A percentile compares a stretch with the other conserved stretches of the same genome.
Evolutionary conservation across 306 rosid genomes (phyloP).

Genomic region (Prunus fruticosa): DNA sequence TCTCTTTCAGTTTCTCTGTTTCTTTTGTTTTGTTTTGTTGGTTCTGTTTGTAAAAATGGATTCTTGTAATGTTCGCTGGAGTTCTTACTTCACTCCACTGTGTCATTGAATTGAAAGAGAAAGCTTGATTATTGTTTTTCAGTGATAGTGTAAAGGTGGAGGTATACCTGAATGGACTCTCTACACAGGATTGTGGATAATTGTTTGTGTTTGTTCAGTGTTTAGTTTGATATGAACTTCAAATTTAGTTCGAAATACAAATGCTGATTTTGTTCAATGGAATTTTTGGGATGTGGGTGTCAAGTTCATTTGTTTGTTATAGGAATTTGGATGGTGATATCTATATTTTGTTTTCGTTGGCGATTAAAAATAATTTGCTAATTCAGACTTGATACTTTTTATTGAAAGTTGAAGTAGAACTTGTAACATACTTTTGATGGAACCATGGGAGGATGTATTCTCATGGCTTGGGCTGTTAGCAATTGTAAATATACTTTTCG

Average conservation of each 20-base stretch:
- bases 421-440: not conserved
- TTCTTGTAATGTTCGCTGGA: constrained; percentile 4
- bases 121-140: not conserved
- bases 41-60: not conserved
- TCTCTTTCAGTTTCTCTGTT: not conserved
- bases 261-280: not conserved
- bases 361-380: not conserved
- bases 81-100: not conserved
- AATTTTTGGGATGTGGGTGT: not conserved
- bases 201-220: not conserved
- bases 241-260: not conserved
- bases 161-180: not conserved
- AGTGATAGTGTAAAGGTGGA: not conserved
- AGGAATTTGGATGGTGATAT: not conserved
- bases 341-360: not conserved
- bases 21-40: not conserved
- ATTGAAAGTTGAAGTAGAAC: not conserved
- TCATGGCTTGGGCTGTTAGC: not conserved
- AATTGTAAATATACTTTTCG: not conserved
- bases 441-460: not conserved
- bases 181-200: not conserved
- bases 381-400: not conserved
- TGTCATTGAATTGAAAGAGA: constrained; percentile 1
- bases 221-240: not conserved
- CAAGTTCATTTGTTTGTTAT: not conserved